A percentile compares a stretch with the other conserved stretches of the same genome.
Conservation (phyloP, 352 stramenopile genomes). For the Phytopythium sindhum region DNA sequence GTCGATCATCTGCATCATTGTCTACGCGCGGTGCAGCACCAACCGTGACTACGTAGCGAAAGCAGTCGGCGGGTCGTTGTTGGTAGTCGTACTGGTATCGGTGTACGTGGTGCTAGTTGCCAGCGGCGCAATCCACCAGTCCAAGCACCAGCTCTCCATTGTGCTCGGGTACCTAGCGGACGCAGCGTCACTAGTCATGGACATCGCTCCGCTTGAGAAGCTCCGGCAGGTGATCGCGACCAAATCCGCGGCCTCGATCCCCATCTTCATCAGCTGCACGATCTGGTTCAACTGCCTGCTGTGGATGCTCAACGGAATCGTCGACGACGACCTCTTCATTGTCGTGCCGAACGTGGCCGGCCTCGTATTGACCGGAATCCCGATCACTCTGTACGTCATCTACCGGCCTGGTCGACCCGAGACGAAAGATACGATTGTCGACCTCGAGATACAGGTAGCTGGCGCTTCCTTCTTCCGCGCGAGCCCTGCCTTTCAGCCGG, state of each 20-base stretch:
- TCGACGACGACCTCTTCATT: conserved; percentile 45
- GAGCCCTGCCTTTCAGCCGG: neutral
- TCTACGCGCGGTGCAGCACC: conserved; percentile 20
- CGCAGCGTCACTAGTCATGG: conserved; percentile 22
- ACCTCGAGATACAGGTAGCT: neutral
- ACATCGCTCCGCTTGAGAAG: conserved; percentile 26
- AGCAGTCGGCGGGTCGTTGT: conserved; percentile 2
- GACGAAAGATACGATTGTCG: neutral
- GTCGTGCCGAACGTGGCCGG: conserved; percentile 36
- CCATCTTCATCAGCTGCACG: conserved; percentile 41
- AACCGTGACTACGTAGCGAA: conserved; percentile 17
- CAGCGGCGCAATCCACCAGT: conserved; percentile 13
- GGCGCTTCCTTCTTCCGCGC: neutral
- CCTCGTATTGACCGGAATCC: conserved; percentile 26
- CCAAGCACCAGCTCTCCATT: conserved; percentile 14
- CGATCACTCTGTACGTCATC: conserved; percentile 45
- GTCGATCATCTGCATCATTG: conserved; percentile 14
- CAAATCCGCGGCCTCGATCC: conserved; percentile 36
- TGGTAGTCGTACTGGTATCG: conserved; percentile 14
- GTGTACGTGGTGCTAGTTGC: conserved; percentile 19
- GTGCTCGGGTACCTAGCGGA: conserved; percentile 20
- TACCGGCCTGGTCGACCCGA: conserved; percentile 18
- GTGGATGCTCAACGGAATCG: conserved; percentile 45
- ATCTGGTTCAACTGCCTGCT: conserved; percentile 48
- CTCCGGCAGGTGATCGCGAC: conserved; percentile 20